Base-by-base conservation (phyloP, 176 grass and related monocot genomes). In the Elymus sibiricus region DNA sequence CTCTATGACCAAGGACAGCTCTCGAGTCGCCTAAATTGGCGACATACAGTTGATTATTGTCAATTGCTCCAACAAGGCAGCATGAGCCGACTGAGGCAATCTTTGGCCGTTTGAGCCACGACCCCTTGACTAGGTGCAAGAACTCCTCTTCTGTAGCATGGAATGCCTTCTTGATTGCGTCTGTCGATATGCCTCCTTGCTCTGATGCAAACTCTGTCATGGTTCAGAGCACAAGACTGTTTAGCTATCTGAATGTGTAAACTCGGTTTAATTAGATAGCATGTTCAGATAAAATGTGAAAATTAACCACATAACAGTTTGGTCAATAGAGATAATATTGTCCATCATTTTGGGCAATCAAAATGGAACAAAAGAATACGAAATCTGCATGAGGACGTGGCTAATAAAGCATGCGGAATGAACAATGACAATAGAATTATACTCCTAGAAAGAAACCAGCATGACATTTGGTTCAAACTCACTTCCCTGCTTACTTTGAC, bases 1-100 rank as follows among this genome's bases (percentile, higher is more conserved):
- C 63, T 24, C 62, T 32, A 15, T n/a, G 49, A 27, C 81, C 87
- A 38, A 88, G 71, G 29, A 84, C 81, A 14, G 62, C 80, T 61
- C 87, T 83, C 0, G 87, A 88, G 49, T 88, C 87, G n/a, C 87
- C 87, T 38, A 88, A 69, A 70, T 88, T 88, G 69, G 81, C 81
- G 25, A 84, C 64, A 49, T 88, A 84, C 5, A 84, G 51, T 9
- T 43, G 31, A 14, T 78, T 56, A 34, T 83, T 51, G 6, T 72
- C 27, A 19, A 88, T 78, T 43, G 38, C 81, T 70, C 87, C 87
- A 6, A 84, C 74, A 13, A 88, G 80, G 27, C 87, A 88, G 73
- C 87, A 88, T 4, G 87, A 88, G 16, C 81, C 87, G 13, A 78
- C 80, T 1, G 81, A 60, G 14, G 63, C 80, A 14, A 88, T 88